Evolutionary conservation across 2,329 filamentous ascomycete genomes (phyloP).

Genomic region (Graphilbum sp.): DNA sequence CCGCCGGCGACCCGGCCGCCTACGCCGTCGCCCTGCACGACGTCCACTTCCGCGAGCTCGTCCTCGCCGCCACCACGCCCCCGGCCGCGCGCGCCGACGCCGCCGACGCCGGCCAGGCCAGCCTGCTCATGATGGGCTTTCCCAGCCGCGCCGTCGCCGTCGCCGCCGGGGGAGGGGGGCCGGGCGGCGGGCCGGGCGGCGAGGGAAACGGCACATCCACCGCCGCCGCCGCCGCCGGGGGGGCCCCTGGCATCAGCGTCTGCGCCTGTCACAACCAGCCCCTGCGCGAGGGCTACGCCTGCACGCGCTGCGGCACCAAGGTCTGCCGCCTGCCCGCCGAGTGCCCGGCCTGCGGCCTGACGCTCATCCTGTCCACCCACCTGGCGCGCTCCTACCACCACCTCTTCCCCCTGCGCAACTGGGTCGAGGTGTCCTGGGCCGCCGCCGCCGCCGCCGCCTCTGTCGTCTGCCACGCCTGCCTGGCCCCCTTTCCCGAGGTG

Average conservation of each 20-base stretch:
- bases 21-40: slow-evolving; percentile 83
- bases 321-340: slow-evolving; percentile 83
- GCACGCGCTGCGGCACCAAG: slow-evolving; percentile 74
- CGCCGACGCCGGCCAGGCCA: slow-evolving; percentile 28
- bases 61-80: slow-evolving; percentile 77
- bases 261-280: slow-evolving; percentile 86
- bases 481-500: slow-evolving; percentile 48
- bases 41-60: slow-evolving; percentile 73
- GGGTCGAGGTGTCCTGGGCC: slow-evolving; percentile 77
- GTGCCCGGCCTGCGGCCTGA: slow-evolving; percentile 81
- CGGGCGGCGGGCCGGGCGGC: no score
- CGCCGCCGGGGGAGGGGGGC: slow-evolving; percentile 28
- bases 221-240: no score
- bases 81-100: slow-evolving; percentile 57
- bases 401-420: slow-evolving; percentile 77
- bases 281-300: slow-evolving; percentile 71
- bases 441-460: slow-evolving; percentile 38
- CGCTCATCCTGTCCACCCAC: slow-evolving; percentile 86
- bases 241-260: slow-evolving; percentile 46
- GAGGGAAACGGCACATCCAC: no score
- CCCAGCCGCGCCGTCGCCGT: slow-evolving; percentile 67
- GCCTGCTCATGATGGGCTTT: slow-evolving; percentile 94
- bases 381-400: slow-evolving; percentile 87
- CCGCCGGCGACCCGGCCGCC: slow-evolving; percentile 45
- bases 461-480: slow-evolving; percentile 62